phyloP scores from a whole-genome alignment of 2,329 filamentous ascomycete species.

The Raffaelea albimanens region DNA sequence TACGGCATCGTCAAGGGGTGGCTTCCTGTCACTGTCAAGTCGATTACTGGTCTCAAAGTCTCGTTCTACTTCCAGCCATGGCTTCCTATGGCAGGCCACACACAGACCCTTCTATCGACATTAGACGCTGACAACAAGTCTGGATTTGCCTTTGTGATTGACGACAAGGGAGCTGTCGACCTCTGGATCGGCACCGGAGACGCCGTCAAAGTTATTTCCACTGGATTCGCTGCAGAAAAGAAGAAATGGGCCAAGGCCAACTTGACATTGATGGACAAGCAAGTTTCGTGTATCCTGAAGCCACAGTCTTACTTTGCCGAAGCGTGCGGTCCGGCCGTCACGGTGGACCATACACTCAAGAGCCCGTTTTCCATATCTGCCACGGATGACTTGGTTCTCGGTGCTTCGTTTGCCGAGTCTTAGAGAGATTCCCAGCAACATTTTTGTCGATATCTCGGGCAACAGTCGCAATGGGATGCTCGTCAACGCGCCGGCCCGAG shows the following conservation, averaged over 20 bases:
- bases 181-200: not conserved
- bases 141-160: not conserved
- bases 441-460: constrained; percentile 1
- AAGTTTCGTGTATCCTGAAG: not conserved
- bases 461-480: not conserved
- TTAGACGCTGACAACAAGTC: not conserved
- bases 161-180: not conserved
- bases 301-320: not conserved
- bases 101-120: not conserved
- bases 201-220: not conserved
- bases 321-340: not conserved
- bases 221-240: not conserved
- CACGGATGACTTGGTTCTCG: not conserved
- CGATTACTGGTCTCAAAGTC: not conserved
- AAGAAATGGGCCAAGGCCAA: not conserved
- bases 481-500: constrained; percentile 5
- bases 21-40: not conserved
- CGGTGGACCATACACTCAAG: not conserved
- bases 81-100: not conserved
- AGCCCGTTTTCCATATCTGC: not conserved
- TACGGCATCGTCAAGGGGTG: not conserved
- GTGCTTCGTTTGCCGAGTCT: not conserved
- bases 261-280: not conserved
- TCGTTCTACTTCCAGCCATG: not conserved
- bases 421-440: not conserved